Evolutionary conservation across 2,329 filamentous ascomycete genomes (phyloP).

Genomic region (Blastomyces silverae): DNA sequence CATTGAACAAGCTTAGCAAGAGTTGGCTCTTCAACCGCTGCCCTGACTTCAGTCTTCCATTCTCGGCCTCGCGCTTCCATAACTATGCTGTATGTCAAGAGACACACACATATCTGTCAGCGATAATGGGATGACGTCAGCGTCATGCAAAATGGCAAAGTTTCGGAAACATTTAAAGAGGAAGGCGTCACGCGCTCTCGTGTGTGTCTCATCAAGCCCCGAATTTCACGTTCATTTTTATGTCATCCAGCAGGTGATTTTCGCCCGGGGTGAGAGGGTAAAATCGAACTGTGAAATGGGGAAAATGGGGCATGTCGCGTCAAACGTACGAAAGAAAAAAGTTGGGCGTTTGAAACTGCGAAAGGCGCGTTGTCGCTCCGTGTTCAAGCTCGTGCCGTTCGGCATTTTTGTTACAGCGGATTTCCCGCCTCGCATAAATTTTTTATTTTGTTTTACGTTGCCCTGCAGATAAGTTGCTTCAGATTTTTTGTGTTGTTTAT

Average conservation of each 20-base stretch:
- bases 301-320: background rate
- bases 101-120: background rate
- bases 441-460: background rate
- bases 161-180: background rate
- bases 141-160: background rate
- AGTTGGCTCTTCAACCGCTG: too few relatives aligned
- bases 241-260: background rate
- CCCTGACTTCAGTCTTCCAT: background rate
- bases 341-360: background rate
- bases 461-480: background rate
- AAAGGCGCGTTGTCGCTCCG: background rate
- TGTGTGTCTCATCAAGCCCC: background rate
- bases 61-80: background rate
- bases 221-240: background rate
- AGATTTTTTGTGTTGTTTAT: background rate
- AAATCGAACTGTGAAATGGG: too few relatives aligned
- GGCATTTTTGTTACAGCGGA: background rate
- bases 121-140: background rate
- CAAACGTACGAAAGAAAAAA: too few relatives aligned
- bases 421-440: background rate
- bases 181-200: background rate
- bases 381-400: background rate
- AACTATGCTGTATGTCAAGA: background rate
- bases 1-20: too few relatives aligned
- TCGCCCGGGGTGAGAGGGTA: too few relatives aligned